Percentiles rank a stretch among this genome's conserved stretches.
phyloP scores from a whole-genome alignment of 139 green algal genomes.

The Choricystis sp. region DNA sequence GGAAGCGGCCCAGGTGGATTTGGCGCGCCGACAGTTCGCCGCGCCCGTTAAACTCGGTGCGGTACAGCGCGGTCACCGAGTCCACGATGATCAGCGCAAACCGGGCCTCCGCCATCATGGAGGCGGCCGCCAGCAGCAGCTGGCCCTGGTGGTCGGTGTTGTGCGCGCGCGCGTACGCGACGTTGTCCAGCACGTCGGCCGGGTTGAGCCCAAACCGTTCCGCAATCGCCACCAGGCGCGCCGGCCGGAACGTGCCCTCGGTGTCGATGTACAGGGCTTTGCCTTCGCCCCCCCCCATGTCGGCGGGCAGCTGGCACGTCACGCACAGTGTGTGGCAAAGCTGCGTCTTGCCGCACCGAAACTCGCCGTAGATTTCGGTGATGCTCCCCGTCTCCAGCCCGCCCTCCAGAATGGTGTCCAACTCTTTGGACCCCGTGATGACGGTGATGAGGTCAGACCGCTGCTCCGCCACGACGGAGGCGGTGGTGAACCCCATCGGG shows the following conservation, averaged over 20 bases:
- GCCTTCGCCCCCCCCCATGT: constrained; percentile 87
- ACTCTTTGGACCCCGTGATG: constrained; percentile 73
- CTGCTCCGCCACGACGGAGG: constrained; percentile 57
- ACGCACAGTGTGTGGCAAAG: constrained; percentile 96
- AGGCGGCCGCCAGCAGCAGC: constrained; percentile 71
- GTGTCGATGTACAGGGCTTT: constrained; percentile 99
- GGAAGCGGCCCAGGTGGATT: constrained; percentile 70
- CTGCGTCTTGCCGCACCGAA: constrained; percentile 91
- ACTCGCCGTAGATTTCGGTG: constrained; percentile 97
- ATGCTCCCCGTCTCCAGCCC: constrained; percentile 95
- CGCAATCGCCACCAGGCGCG: constrained; percentile 80
- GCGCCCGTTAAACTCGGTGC: constrained; percentile 69
- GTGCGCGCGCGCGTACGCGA: constrained; percentile 91
- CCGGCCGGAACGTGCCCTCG: constrained; percentile 85
- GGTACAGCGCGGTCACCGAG: constrained; percentile 84
- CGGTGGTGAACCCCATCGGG: constrained; percentile 90
- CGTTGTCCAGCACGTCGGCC: constrained; percentile 92
- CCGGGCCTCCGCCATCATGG: constrained; percentile 82
- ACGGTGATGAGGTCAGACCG: constrained; percentile 69
- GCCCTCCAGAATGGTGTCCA: constrained; percentile 83
- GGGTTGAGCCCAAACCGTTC: constrained; percentile 70
- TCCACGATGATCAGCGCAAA: constrained; percentile 94
- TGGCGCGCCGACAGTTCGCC: constrained; percentile 79
- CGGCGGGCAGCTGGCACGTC: constrained; percentile 79
- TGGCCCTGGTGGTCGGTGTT: constrained; percentile 95